Base-by-base conservation (phyloP, 2,329 filamentous ascomycete genomes). In the Mycogone perniciosa region DNA sequence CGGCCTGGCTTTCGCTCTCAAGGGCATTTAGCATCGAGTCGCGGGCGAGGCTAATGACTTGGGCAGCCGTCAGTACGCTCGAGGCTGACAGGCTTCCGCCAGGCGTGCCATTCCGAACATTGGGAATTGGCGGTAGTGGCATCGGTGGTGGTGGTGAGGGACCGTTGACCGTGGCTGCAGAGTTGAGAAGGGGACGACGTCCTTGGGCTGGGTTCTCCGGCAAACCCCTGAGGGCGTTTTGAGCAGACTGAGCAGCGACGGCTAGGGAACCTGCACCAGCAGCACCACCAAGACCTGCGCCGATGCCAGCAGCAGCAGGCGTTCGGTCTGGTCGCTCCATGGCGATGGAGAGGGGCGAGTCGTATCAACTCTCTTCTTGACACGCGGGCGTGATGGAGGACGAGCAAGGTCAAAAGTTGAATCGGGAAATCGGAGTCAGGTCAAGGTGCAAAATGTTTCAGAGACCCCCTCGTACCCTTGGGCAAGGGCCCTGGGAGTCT, bases 1-100 rank as follows among this genome's bases (percentile, higher is more conserved):
- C 79, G 6, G 76, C 79, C 64, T 86, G 82, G 45, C 74, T 79
- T 59, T 85, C 84, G 63, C 84, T 84, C 58, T 83, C 76, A 52
- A 85, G 71, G 49, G 85, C 85, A 59, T 75, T 76, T 55, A 78
- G 77, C 77, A 89, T 85, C 41, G 83, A 82, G 59, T 86, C 81
- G 58, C 77, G 78, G 34, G 82, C 82, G 44, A 87, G 74, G 50
- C 73, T 73, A 46, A 88, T 80, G 56, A 88, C 82, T 64, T 88
- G 82, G 40, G 71, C 72, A 37, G 83, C 71, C 13, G 83, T 77
- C 62, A 84, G 74, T 48, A 77, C 73, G 10, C 69, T 66, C n/a
- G 71, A 71, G 11, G 76, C 67, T 9, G 77, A 75, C 43, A 82
- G 66, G 10, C 70, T 74, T 31, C 73, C 70, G 55, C 67, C 45